phyloP scores from a whole-genome alignment of 257 asterid species.

The Pogostemon cablin region DNA sequence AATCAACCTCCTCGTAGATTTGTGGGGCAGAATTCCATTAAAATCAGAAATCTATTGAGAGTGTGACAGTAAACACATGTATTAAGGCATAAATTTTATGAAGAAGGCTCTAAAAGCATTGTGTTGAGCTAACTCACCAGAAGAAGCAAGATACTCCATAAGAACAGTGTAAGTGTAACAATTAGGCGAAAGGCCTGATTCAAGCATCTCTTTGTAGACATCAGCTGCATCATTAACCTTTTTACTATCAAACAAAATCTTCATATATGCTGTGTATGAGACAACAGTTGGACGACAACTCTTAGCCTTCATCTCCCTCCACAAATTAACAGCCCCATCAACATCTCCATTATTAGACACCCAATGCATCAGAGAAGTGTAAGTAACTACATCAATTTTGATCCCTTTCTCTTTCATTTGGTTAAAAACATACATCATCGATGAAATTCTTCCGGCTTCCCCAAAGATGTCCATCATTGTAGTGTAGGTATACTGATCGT shows the following conservation, averaged over 20 bases:
- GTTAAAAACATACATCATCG: conserved; percentile 70
- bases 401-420: conserved; percentile 79
- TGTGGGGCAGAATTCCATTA: conserved; percentile 5
- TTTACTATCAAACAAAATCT: conserved; percentile 65
- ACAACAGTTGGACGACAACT: conserved; percentile 76
- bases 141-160: conserved; percentile 83
- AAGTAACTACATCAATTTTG: conserved; percentile 78
- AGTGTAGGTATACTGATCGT: conserved; percentile 88
- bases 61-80: neutral
- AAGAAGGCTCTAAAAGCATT: conserved; percentile 15
- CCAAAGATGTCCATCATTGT: conserved; percentile 97
- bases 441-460: conserved; percentile 77
- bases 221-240: conserved; percentile 60
- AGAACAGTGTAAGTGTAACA: conserved; percentile 76
- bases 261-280: conserved; percentile 88
- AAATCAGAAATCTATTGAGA: conserved; percentile 7
- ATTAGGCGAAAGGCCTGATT: conserved; percentile 70
- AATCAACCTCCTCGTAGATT: conserved; percentile 7
- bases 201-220: conserved; percentile 83
- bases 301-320: conserved; percentile 78
- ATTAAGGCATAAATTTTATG: neutral
- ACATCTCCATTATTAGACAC: conserved; percentile 71
- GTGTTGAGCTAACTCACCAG: conserved; percentile 54
- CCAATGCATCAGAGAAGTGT: conserved; percentile 89
- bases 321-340: conserved; percentile 62